Conservation (phyloP, 1,139 yeast genomes). For the Scheffersomyces parashehatae region DNA sequence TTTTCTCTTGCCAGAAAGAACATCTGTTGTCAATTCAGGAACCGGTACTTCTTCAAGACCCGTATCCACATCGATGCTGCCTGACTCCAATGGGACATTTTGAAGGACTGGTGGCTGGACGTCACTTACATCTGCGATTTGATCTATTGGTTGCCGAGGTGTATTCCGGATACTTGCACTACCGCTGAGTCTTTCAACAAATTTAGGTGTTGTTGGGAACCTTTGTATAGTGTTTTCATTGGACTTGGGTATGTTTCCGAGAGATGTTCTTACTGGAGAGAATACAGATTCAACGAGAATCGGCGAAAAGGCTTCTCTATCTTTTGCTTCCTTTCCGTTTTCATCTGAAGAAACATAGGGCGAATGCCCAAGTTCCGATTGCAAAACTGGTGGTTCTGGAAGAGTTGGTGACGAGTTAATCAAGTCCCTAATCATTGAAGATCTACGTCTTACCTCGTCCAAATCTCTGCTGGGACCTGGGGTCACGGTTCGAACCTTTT, state of each 20-base stretch:
- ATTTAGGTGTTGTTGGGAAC: conserved; percentile 53
- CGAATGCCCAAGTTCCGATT: conserved; percentile 28
- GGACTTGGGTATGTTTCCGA: conserved; percentile 12
- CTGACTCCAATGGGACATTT: conserved; percentile 2
- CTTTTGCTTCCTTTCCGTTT: conserved; percentile 2
- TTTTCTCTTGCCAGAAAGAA: neutral
- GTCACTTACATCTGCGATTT: conserved; percentile 33
- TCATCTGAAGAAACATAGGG: conserved; percentile 12
- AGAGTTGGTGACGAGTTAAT: conserved; percentile 54
- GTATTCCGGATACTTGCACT: conserved; percentile 24
- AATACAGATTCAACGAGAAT: conserved; percentile 20
- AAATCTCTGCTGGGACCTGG: conserved; percentile 16
- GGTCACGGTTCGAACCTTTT: conserved; percentile 21
- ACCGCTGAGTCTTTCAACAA: conserved; percentile 17
- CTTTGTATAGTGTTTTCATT: conserved; percentile 36
- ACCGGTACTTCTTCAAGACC: neutral
- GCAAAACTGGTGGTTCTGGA: conserved; percentile 46
- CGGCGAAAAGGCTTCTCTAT: conserved; percentile 25
- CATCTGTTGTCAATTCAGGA: neutral
- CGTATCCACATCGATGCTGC: too few relatives aligned
- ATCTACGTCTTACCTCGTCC: conserved; percentile 28
- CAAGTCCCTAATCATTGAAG: conserved; percentile 43
- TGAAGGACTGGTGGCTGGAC: conserved; percentile 33
- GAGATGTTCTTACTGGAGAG: conserved; percentile 17
- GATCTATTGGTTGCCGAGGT: conserved; percentile 25